Evolutionary conservation across 352 stramenopile genomes (phyloP).

Genomic region (Phytophthora citrophthora): DNA sequence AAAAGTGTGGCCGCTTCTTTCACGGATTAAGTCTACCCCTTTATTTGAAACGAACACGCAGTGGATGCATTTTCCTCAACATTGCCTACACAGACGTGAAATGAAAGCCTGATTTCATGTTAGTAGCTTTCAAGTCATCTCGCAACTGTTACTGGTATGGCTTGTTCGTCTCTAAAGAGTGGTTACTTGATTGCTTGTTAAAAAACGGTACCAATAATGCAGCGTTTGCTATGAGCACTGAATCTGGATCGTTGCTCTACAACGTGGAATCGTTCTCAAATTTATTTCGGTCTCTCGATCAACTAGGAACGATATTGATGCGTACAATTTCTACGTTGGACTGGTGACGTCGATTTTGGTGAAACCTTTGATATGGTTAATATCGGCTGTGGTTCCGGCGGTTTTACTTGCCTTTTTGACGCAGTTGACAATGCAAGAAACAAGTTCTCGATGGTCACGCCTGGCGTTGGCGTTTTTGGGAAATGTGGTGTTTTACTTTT

Average conservation of each 20-base stretch:
- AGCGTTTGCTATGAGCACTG: too few relatives aligned
- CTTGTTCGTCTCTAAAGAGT: too few relatives aligned
- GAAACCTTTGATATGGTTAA: constrained; percentile 55
- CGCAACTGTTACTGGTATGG: too few relatives aligned
- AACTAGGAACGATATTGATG: constrained; percentile 10
- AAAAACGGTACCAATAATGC: too few relatives aligned
- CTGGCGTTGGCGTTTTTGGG: constrained; percentile 36
- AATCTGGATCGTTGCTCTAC: constrained; percentile 10
- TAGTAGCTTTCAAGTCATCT: too few relatives aligned
- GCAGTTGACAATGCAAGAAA: constrained; percentile 53
- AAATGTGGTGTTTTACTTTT: constrained; percentile 57
- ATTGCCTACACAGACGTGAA: too few relatives aligned
- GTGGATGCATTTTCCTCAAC: too few relatives aligned
- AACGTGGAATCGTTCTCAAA: constrained; percentile 43
- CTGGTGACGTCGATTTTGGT: constrained; percentile 40
- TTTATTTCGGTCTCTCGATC: constrained; percentile 19
- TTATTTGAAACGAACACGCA: too few relatives aligned
- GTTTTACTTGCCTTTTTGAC: constrained; percentile 66
- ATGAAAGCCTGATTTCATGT: too few relatives aligned
- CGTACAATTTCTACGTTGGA: constrained; percentile 54
- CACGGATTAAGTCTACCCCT: too few relatives aligned
- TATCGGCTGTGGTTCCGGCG: constrained; percentile 55
- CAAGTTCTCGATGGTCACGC: constrained; percentile 29
- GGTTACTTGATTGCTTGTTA: too few relatives aligned
- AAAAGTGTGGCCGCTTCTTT: too few relatives aligned